Percentiles rank a stretch among this genome's conserved stretches.
Conservation (phyloP, 75 land plant species). For the Isoetes taiwanensis region DNA sequence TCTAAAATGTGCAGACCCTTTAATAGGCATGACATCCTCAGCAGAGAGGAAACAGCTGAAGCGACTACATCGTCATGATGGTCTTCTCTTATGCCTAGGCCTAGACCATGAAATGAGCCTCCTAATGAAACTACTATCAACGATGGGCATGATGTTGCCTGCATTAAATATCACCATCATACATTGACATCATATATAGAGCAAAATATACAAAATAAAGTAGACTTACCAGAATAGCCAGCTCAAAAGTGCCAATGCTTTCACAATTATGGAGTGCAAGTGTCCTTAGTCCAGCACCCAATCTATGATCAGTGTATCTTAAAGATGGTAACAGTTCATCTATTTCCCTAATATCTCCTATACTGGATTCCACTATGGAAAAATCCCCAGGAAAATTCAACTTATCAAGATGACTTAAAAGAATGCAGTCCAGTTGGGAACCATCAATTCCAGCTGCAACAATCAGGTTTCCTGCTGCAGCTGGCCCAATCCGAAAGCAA, state of each 20-base stretch:
- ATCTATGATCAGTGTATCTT: not conserved
- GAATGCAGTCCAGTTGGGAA: conserved; percentile 21
- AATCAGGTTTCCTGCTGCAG: conserved; percentile 29
- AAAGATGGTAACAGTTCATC: too few relatives aligned
- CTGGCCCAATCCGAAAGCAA: conserved; percentile 27
- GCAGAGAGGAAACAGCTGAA: conserved; percentile 16
- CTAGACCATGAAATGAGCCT: conserved; percentile 22
- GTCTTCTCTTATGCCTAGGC: conserved; percentile 12
- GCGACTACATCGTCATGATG: conserved; percentile 10
- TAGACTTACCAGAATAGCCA: conserved; percentile 20
- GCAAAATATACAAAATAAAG: too few relatives aligned
- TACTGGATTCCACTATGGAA: not conserved
- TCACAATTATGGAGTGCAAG: conserved; percentile 33
- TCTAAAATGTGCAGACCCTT: conserved; percentile 20
- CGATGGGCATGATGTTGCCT: conserved; percentile 21
- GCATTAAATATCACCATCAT: not conserved
- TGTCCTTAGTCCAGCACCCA: conserved; percentile 18
- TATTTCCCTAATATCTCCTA: not conserved
- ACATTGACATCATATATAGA: not conserved
- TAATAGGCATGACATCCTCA: conserved; percentile 6
- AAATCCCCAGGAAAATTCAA: conserved; percentile 22
- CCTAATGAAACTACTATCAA: conserved; percentile 24
- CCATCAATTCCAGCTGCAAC: conserved; percentile 29
- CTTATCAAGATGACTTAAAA: conserved; percentile 32
- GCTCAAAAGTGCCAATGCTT: conserved; percentile 16